A percentile compares a stretch with the other conserved stretches of the same genome.
These are phyloP conservation scores for Apiospora marii DNA, from an alignment of 2,329 filamentous ascomycete genomes.

Conservation along the genomic window DNA sequence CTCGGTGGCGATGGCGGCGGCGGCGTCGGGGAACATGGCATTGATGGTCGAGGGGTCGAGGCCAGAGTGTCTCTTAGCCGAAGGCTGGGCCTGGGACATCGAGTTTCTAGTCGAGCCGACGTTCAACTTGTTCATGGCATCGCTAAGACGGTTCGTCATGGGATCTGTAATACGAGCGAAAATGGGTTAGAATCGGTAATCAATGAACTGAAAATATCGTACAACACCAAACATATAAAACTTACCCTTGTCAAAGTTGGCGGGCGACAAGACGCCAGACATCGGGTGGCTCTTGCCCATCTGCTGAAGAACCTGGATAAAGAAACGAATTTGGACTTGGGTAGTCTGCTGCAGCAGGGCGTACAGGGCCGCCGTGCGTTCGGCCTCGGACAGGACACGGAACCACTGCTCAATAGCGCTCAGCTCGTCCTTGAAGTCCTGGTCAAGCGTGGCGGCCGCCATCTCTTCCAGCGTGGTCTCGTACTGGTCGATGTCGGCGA, in stretches of 20 bases:
- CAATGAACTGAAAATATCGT: background rate
- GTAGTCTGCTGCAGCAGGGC: slow-evolving; percentile 97
- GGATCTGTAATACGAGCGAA: slow-evolving; percentile 68
- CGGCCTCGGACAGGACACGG: slow-evolving; percentile 93
- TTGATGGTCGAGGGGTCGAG: slow-evolving; percentile 94
- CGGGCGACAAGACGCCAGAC: slow-evolving; percentile 92
- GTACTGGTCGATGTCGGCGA: slow-evolving; percentile 98
- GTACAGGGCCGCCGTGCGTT: slow-evolving; percentile 94
- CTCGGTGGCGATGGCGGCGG: slow-evolving; percentile 97
- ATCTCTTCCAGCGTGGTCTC: slow-evolving; percentile 99
- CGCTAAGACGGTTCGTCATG: slow-evolving; percentile 94
- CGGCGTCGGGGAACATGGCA: slow-evolving; percentile 98
- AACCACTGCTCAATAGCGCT: slow-evolving; percentile 99
- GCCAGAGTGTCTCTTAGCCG: slow-evolving; percentile 91
- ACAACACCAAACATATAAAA: slow-evolving; percentile 25
- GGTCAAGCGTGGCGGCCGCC: slow-evolving; percentile 97
- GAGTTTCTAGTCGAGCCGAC: slow-evolving; percentile 89
- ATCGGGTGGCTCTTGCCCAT: slow-evolving; percentile 99
- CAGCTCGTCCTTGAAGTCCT: slow-evolving; percentile 99
- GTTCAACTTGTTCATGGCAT: slow-evolving; percentile 95
- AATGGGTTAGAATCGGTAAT: slow-evolving; percentile 27
- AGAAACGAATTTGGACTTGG: slow-evolving; percentile 98
- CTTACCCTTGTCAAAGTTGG: slow-evolving; percentile 95
- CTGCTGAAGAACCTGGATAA: slow-evolving; percentile 97
- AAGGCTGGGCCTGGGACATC: slow-evolving; percentile 78